These are phyloP conservation scores for Zelopaecilomyces penicillatus DNA, from an alignment of 2,329 filamentous ascomycete genomes.

Conservation along the genomic window DNA sequence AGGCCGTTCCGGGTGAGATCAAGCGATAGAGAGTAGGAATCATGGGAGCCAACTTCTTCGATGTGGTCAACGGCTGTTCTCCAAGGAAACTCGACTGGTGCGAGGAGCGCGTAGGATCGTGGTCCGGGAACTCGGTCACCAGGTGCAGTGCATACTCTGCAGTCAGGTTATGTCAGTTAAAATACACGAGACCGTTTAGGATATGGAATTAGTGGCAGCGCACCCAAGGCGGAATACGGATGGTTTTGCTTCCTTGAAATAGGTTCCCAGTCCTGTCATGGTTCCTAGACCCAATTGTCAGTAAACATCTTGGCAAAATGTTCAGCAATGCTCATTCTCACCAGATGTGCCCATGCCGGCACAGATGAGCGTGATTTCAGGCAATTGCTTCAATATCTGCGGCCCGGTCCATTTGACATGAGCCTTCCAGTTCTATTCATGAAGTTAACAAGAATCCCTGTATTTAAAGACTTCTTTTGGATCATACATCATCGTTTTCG, in stretches of 20 bases:
- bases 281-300: constrained; percentile 19
- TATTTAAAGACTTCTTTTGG: background rate
- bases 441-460: background rate
- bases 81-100: background rate
- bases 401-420: constrained; percentile 52
- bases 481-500: constrained; percentile 35
- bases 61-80: constrained; percentile 38
- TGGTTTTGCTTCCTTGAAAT: background rate
- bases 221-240: background rate
- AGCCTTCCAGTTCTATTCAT: constrained; percentile 39
- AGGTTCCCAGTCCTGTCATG: background rate
- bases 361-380: constrained; percentile 47
- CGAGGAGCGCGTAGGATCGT: constrained; percentile 3
- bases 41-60: constrained; percentile 45
- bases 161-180: background rate
- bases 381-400: constrained; percentile 47
- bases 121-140: constrained; percentile 1
- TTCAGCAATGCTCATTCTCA: constrained; percentile 15
- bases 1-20: constrained; percentile 48
- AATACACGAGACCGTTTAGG: background rate
- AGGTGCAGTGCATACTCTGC: background rate
- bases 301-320: background rate
- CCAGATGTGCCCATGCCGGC: constrained; percentile 50
- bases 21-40: constrained; percentile 46
- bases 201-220: background rate